phyloP scores from a whole-genome alignment of 805 yeast species.

The Starmerella gropengiesseri region DNA sequence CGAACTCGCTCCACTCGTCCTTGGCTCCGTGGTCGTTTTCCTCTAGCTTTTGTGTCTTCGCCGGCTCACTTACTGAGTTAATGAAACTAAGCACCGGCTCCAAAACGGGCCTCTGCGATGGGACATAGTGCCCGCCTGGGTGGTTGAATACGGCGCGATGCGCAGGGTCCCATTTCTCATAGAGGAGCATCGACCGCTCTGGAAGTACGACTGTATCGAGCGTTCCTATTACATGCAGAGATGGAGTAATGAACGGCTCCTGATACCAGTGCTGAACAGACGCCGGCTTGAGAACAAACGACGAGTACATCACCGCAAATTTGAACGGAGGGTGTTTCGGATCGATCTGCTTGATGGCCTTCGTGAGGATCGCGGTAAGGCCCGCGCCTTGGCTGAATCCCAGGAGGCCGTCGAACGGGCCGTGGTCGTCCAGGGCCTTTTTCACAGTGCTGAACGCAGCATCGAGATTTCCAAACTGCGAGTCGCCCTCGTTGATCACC shows the following conservation, averaged over 20 bases:
- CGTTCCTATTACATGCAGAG: slow-evolving; percentile 77
- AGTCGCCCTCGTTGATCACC: slow-evolving; percentile 38
- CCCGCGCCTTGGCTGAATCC: slow-evolving; percentile 97
- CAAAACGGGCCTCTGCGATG: slow-evolving; percentile 58
- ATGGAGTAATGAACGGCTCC: slow-evolving; percentile 31
- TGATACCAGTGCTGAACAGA: slow-evolving; percentile 28
- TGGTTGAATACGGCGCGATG: slow-evolving; percentile 49
- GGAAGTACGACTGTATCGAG: slow-evolving; percentile 76
- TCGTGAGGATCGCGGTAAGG: slow-evolving; percentile 57
- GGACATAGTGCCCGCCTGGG: slow-evolving; percentile 97
- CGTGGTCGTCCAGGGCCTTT: slow-evolving; percentile 48
- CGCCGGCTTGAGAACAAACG: slow-evolving; percentile 32
- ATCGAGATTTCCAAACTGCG: slow-evolving; percentile 28
- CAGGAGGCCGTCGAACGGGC: slow-evolving; percentile 78
- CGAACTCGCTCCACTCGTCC: slow-evolving; percentile 33
- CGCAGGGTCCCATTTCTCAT: slow-evolving; percentile 38
- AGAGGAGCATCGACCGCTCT: slow-evolving; percentile 53
- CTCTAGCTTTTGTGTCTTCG: not conserved
- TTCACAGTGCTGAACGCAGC: slow-evolving; percentile 42
- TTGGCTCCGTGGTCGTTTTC: slow-evolving; percentile 8
- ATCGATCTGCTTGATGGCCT: slow-evolving; percentile 42
- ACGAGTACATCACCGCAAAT: slow-evolving; percentile 69
- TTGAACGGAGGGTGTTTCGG: slow-evolving; percentile 46
- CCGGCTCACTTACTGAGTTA: slow-evolving; percentile 1
- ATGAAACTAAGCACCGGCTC: slow-evolving; percentile 28